A percentile compares a stretch with the other conserved stretches of the same genome.
These are phyloP conservation scores for Pinus albicaulis DNA, from an alignment of 75 land plant species.

Conservation along the genomic window DNA sequence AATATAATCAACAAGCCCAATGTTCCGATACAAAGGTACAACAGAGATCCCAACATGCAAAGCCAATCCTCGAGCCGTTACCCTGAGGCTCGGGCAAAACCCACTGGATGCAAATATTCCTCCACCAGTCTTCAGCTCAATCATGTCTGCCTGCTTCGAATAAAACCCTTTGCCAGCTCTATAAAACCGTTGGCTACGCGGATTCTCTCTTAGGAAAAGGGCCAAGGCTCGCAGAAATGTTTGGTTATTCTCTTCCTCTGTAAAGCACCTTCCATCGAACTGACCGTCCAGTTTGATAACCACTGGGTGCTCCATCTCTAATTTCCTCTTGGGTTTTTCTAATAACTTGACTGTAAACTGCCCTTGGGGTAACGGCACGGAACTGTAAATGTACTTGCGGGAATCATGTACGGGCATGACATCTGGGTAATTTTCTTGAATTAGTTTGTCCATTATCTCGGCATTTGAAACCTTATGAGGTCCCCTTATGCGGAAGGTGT, in stretches of 20 bases:
- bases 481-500: no score
- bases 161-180: not conserved
- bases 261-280: constrained; percentile 25
- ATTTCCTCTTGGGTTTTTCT: constrained; percentile 11
- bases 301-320: constrained; percentile 10
- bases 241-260: not conserved
- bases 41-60: no score
- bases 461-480: no score
- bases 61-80: no score
- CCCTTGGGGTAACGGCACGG: constrained; percentile 29
- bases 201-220: constrained; percentile 45
- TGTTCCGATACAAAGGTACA: no score
- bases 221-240: constrained; percentile 54
- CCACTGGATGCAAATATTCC: no score
- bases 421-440: no score
- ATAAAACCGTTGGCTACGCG: constrained; percentile 3
- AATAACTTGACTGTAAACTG: constrained; percentile 18
- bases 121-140: no score
- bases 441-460: no score
- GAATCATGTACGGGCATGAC: constrained; percentile 23
- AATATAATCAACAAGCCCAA: no score
- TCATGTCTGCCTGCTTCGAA: no score
- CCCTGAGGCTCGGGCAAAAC: no score
- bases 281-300: constrained; percentile 30
- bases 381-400: constrained; percentile 41